Evolutionary conservation across 2,329 filamentous ascomycete species (phyloP).

Genomic region (Diaporthe sp.): DNA sequence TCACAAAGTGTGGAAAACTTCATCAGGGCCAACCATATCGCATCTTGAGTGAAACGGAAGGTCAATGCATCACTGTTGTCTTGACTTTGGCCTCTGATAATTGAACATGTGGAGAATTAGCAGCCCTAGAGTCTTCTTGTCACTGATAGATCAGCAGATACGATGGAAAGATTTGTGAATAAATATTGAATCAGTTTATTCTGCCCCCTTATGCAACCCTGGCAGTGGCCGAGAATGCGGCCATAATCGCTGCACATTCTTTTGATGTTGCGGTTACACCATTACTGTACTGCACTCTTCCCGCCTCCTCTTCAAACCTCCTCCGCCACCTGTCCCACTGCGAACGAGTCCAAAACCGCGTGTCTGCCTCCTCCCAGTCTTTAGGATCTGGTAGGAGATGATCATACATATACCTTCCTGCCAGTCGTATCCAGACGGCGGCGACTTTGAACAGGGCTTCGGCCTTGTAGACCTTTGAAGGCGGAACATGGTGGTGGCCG

Average conservation of each 20-base stretch:
- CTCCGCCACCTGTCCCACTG: constrained; percentile 18
- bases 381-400: background rate
- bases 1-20: background rate
- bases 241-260: constrained; percentile 9
- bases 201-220: background rate
- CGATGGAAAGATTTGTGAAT: background rate
- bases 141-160: background rate
- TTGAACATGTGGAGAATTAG: background rate
- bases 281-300: background rate
- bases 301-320: constrained; percentile 27
- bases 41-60: background rate
- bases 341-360: background rate
- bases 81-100: background rate
- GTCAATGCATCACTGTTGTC: background rate
- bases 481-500: background rate
- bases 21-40: background rate
- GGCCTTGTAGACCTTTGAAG: constrained; percentile 4
- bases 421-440: constrained; percentile 20
- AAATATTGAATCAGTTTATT: background rate
- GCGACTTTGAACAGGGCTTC: constrained; percentile 24
- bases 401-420: background rate
- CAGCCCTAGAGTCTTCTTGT: background rate
- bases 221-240: background rate
- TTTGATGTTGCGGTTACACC: background rate
- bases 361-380: background rate